These are phyloP conservation scores for Annulohypoxylon maeteangense DNA, from an alignment of 495 filamentous ascomycete species.

Conservation along the genomic window DNA sequence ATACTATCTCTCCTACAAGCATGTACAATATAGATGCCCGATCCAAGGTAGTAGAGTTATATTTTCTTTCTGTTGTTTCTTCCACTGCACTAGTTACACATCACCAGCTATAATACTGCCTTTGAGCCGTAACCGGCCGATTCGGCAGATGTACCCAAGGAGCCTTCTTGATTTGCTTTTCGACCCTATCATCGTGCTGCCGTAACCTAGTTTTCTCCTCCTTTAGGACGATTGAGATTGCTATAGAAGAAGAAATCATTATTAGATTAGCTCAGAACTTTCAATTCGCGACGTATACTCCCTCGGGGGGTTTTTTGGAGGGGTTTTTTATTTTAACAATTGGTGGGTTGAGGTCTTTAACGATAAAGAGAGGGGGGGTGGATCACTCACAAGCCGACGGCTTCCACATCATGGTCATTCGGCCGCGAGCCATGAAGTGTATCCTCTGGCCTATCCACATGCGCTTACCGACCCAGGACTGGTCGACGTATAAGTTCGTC, in stretches of 20 bases:
- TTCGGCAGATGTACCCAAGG: conserved; percentile 90
- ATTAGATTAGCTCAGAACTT: neutral
- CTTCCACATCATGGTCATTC: conserved; percentile 66
- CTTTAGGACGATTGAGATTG: conserved; percentile 85
- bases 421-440: conserved; percentile 76
- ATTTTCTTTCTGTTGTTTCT: neutral
- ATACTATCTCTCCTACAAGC: conserved; percentile 26
- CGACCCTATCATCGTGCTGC: conserved; percentile 77
- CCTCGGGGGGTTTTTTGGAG: no score
- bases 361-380: neutral
- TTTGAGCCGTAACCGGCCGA: conserved; percentile 77
- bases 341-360: neutral
- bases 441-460: conserved; percentile 58
- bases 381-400: conserved; percentile 76
- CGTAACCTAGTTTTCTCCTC: conserved; percentile 90
- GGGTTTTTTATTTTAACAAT: neutral
- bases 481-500: conserved; percentile 81
- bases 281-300: neutral
- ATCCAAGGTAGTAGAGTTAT: neutral
- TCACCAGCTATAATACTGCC: conserved; percentile 91
- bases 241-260: conserved; percentile 49
- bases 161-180: conserved; percentile 73
- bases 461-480: conserved; percentile 91
- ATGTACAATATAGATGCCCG: neutral
- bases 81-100: conserved; percentile 4